These are phyloP conservation scores for Pulicaria dysenterica DNA, from an alignment of 129 eudicot species.

Conservation along the genomic window DNA sequence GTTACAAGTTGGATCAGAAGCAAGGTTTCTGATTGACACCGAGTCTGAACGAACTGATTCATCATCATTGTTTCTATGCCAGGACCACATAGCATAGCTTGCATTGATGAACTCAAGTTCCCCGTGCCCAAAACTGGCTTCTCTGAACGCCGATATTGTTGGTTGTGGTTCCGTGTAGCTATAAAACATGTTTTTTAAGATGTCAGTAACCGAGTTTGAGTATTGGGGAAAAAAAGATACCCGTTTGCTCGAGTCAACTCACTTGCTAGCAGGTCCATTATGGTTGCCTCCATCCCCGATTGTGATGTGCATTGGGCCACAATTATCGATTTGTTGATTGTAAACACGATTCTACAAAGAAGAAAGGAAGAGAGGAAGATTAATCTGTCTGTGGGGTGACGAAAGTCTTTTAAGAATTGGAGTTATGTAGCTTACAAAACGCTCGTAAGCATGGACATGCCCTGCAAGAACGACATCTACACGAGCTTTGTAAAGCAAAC, in stretches of 20 bases:
- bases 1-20: conserved; percentile 42
- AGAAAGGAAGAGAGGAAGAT: neutral
- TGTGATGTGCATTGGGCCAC: conserved; percentile 66
- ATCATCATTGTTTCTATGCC: conserved; percentile 71
- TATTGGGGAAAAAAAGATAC: neutral
- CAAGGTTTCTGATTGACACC: conserved; percentile 40
- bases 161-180: conserved; percentile 61
- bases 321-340: conserved; percentile 41
- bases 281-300: conserved; percentile 84
- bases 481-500: conserved; percentile 53
- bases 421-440: conserved; percentile 50
- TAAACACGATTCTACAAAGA: conserved; percentile 53
- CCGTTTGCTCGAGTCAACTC: conserved; percentile 26
- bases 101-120: conserved; percentile 45
- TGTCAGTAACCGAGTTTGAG: neutral
- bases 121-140: conserved; percentile 68
- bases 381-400: neutral
- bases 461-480: conserved; percentile 71
- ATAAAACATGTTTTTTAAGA: conserved; percentile 1
- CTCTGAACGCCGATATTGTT: conserved; percentile 41
- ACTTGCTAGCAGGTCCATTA: conserved; percentile 62
- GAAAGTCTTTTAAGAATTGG: neutral
- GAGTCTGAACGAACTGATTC: conserved; percentile 47
- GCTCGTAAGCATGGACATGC: conserved; percentile 85
- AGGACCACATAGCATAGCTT: conserved; percentile 67